These are phyloP conservation scores for Termitomyces titanicus DNA, from an alignment of 768 basidiomycete species.

Conservation along the genomic window DNA sequence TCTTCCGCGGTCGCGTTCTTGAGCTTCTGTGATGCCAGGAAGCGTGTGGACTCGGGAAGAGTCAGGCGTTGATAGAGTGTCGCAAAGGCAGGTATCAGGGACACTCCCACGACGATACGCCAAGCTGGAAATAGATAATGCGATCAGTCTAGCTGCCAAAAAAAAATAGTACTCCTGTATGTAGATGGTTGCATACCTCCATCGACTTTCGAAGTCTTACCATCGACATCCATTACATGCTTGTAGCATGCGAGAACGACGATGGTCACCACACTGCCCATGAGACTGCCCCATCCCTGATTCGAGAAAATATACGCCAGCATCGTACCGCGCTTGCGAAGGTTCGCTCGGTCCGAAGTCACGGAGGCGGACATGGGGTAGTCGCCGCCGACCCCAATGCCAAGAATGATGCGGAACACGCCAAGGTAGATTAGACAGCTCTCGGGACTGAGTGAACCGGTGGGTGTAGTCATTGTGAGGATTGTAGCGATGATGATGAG, in stretches of 20 bases:
- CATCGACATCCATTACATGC: conserved; percentile 54
- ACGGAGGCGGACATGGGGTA: conserved; percentile 76
- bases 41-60: conserved; percentile 65
- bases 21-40: conserved; percentile 37
- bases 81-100: conserved; percentile 69
- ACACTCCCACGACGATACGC: conserved; percentile 72
- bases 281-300: conserved; percentile 74
- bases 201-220: conserved; percentile 61
- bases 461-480: conserved; percentile 61
- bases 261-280: conserved; percentile 59
- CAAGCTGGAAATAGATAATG: conserved; percentile 39
- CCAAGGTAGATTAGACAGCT: conserved; percentile 57
- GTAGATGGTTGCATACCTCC: conserved; percentile 41
- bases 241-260: conserved; percentile 64
- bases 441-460: conserved; percentile 51
- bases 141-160: too few species aligned
- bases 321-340: conserved; percentile 68
- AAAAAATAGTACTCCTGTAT: too few species aligned
- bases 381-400: conserved; percentile 77
- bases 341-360: conserved; percentile 60
- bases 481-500: conserved; percentile 79
- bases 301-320: conserved; percentile 76
- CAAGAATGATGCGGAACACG: conserved; percentile 68
- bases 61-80: conserved; percentile 77
- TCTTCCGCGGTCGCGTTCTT: conserved; percentile 15